phyloP scores from a whole-genome alignment of 768 basidiomycete genomes.

The Hortiboletus campestris region DNA sequence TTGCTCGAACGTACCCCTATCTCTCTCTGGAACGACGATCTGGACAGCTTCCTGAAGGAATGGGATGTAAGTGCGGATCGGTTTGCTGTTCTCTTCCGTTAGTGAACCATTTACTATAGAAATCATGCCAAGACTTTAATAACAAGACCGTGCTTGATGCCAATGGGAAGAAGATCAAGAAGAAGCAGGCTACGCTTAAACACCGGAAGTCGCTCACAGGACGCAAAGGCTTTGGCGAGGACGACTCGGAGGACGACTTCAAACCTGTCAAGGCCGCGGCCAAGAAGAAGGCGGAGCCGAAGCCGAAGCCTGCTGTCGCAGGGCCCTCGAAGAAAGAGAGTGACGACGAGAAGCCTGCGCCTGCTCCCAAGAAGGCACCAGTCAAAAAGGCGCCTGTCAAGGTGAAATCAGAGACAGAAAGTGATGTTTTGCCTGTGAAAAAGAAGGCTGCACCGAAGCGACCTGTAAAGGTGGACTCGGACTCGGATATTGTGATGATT shows the following conservation, averaged over 20 bases:
- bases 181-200: constrained; percentile 54
- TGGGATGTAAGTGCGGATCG: constrained; percentile 69
- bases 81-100: neutral
- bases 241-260: constrained; percentile 54
- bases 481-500: constrained; percentile 37
- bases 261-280: constrained; percentile 48
- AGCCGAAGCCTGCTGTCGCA: constrained; percentile 26
- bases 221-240: constrained; percentile 36
- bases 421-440: constrained; percentile 29
- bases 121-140: constrained; percentile 42
- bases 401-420: constrained; percentile 41
- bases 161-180: constrained; percentile 53
- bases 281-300: constrained; percentile 36
- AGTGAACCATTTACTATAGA: constrained; percentile 28
- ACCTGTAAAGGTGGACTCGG: constrained; percentile 33
- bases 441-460: constrained; percentile 23
- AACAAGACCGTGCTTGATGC: constrained; percentile 45
- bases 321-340: constrained; percentile 47
- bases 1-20: constrained; percentile 78
- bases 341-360: constrained; percentile 36
- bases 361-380: constrained; percentile 31
- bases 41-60: constrained; percentile 77
- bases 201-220: constrained; percentile 50
- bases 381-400: constrained; percentile 34
- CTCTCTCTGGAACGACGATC: constrained; percentile 86